A percentile compares a stretch with the other conserved stretches of the same genome.
Conservation (phyloP, 2,329 filamentous ascomycete species). For the Cytospora paraplurivora region DNA sequence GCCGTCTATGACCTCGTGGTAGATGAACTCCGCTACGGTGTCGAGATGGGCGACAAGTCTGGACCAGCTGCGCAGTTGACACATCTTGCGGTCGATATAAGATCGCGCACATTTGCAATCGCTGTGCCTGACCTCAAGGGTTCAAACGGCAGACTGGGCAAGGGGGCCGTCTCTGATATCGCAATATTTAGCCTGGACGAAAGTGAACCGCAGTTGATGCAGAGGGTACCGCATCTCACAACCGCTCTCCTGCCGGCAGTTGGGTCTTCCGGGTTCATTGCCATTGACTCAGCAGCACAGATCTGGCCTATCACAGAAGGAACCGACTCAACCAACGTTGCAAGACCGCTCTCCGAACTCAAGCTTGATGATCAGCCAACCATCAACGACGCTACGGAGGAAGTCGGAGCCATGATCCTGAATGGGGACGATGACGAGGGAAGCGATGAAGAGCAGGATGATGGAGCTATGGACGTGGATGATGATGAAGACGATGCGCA, state of each 20-base stretch:
- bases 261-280: slow-evolving; percentile 70
- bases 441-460: slow-evolving; percentile 34
- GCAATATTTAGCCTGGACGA: slow-evolving; percentile 67
- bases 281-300: slow-evolving; percentile 75
- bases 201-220: slow-evolving; percentile 60
- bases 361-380: slow-evolving; percentile 42
- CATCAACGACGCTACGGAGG: slow-evolving; percentile 20
- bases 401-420: slow-evolving; percentile 32
- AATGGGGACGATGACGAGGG: slow-evolving; percentile 38
- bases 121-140: slow-evolving; percentile 47
- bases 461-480: slow-evolving; percentile 38
- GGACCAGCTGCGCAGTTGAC: slow-evolving; percentile 49
- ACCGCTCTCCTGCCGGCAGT: slow-evolving; percentile 67
- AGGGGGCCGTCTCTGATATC: slow-evolving; percentile 54
- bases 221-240: slow-evolving; percentile 59
- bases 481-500: slow-evolving; percentile 47
- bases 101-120: slow-evolving; percentile 67
- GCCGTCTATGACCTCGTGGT: slow-evolving; percentile 83
- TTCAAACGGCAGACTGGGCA: slow-evolving; percentile 32
- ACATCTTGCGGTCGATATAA: slow-evolving; percentile 71
- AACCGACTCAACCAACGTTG: slow-evolving; percentile 55
- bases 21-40: slow-evolving; percentile 70
- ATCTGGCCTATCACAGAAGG: slow-evolving; percentile 65
- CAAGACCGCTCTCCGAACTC: slow-evolving; percentile 58
- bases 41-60: slow-evolving; percentile 54